These are phyloP conservation scores for Cydonia oblonga DNA, from an alignment of 331 rosid genomes.

Conservation along the genomic window DNA sequence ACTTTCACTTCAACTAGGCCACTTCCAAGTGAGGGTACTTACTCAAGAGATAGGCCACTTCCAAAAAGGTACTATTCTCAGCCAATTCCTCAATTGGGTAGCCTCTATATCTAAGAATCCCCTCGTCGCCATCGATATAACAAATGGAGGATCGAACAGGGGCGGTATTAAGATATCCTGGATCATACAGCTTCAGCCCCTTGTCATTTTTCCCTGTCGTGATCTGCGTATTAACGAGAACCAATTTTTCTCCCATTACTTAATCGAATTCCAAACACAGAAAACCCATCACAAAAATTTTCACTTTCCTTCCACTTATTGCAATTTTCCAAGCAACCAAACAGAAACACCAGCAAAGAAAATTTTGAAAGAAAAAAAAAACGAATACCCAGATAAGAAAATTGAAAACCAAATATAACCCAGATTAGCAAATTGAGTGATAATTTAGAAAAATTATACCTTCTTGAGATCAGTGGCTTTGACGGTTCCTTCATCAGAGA, in stretches of 20 bases:
- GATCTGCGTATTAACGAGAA: slow-evolving; percentile 33
- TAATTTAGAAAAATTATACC: slow-evolving; percentile 18
- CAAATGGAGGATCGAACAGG: slow-evolving; percentile 85
- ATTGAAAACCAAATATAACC: background rate
- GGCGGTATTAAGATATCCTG: slow-evolving; percentile 89
- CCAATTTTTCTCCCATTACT: background rate
- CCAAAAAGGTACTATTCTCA: slow-evolving; percentile 65
- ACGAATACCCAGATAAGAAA: background rate
- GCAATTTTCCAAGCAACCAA: background rate
- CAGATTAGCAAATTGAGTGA: background rate
- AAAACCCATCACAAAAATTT: background rate
- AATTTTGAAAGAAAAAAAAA: too few relatives aligned
- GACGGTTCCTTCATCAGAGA: slow-evolving; percentile 64
- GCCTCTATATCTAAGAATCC: slow-evolving; percentile 89
- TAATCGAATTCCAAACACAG: background rate
- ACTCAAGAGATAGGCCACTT: slow-evolving; percentile 82
- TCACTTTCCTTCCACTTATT: background rate
- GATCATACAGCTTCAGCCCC: slow-evolving; percentile 83
- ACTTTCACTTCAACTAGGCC: too few relatives aligned
- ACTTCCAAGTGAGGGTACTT: slow-evolving; percentile 8
- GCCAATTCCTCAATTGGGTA: slow-evolving; percentile 96
- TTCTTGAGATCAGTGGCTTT: slow-evolving; percentile 68
- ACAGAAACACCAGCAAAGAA: background rate
- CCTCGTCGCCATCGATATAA: slow-evolving; percentile 89
- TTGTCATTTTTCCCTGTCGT: slow-evolving; percentile 58